Evolutionary conservation across 257 asterid genomes (phyloP), one percentile per base, ranked within the genome.

Genomic region (Solanum peruvianum): DNA sequence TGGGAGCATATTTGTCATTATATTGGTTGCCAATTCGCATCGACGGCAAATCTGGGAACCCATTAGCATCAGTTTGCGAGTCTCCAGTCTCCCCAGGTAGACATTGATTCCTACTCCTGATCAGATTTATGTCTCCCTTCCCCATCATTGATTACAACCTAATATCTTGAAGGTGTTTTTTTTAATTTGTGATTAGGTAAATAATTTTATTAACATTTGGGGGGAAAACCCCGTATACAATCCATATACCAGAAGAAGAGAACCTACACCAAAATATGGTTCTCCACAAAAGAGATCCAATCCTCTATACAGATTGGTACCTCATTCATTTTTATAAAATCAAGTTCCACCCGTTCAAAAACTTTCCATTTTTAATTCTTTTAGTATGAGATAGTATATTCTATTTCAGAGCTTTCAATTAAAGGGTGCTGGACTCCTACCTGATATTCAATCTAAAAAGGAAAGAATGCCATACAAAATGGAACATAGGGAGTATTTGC

Each of bases 71-170:
- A 82, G 90, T 92, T 88, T 90, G 93, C 85, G 93, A 95, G 78
- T 91, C 93, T 92, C 96, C 98, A 82, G 99, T 97, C 41, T 85
- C 93, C 90, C 95, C 99, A 91, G 98, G 99, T 97, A 90, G 87
- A 84, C 77, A 76, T 70, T 75, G 81, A 70, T 86, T 69, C 87
- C 76, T 73, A 42, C 60, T 15, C 25, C 80, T 27, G 44, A 47
- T 25, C 29, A 27, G 25, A 80, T 80, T 27, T 44, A 27, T 80
- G 42, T 47, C 84, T 80, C 84, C 67, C 84, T 80, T 80, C 18
- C 66, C 84, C 42, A 47, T 29, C 60, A 45, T 18, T 80, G 67
- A 80, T 47, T 9, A 27, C 41, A 45, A 73, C 56, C 1, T 41
- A 45, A 25, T 23, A 47, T 9, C 84, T 47, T 47, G 84, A 18